phyloP scores from a whole-genome alignment of 2,329 filamentous ascomycete species.

The Xylariaceae sp. region DNA sequence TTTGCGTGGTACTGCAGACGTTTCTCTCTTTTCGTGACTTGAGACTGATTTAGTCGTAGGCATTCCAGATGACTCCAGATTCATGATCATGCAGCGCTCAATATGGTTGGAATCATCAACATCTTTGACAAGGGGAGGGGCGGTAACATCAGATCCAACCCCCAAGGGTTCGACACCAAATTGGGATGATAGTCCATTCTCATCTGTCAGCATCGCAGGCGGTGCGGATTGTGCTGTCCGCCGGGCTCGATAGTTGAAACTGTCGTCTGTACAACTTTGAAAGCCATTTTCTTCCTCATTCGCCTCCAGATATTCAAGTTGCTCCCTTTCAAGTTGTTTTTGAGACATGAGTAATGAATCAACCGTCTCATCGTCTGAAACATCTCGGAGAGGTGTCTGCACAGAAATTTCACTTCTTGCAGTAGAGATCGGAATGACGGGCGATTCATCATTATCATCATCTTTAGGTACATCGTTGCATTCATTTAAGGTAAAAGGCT shows the following conservation, averaged over 20 bases:
- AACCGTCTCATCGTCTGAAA: neutral
- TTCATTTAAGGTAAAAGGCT: neutral
- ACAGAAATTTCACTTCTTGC: neutral
- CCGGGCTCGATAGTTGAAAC: conserved; percentile 29
- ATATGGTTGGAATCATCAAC: too few relatives aligned
- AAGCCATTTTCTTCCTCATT: conserved; percentile 15
- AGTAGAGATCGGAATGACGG: neutral
- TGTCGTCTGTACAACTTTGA: conserved; percentile 25
- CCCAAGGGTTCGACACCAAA: too few relatives aligned
- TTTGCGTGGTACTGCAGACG: too few relatives aligned
- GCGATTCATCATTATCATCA: neutral
- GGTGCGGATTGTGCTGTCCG: conserved; percentile 14
- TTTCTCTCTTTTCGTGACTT: too few relatives aligned
- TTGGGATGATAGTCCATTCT: too few relatives aligned
- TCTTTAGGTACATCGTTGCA: neutral
- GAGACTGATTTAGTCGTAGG: too few relatives aligned
- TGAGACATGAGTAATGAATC: conserved; percentile 1
- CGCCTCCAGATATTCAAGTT: conserved; percentile 1
- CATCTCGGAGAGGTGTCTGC: neutral
- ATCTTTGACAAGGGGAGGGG: too few relatives aligned
- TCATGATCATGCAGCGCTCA: too few relatives aligned
- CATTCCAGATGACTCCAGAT: too few relatives aligned
- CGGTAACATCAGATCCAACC: too few relatives aligned
- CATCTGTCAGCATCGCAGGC: neutral
- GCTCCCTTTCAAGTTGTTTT: conserved; percentile 1